Percentiles rank a stretch among this genome's conserved stretches.
phyloP scores from a whole-genome alignment of 345 rosid genomes.

The Populus ilicifolia region DNA sequence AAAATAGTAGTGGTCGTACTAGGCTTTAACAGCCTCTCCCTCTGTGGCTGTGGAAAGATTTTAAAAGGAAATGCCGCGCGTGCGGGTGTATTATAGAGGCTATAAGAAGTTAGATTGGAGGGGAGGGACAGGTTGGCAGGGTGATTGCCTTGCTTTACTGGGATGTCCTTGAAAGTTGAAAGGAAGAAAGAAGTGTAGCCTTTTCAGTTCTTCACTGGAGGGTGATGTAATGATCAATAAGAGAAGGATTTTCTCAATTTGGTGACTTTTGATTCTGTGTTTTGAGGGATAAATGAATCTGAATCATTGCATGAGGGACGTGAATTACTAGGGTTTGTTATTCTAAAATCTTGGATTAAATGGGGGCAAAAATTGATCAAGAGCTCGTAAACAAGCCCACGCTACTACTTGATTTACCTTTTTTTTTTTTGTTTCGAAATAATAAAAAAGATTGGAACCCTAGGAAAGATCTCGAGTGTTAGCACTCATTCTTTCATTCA shows the following conservation, averaged over 20 bases:
- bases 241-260: neutral
- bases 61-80: constrained; percentile 28
- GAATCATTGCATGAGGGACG: too few species aligned
- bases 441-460: too few species aligned
- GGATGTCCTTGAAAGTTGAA: neutral
- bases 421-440: too few species aligned
- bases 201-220: neutral
- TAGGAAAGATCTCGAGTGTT: too few species aligned
- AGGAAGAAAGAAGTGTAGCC: neutral
- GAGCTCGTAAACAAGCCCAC: too few species aligned
- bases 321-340: too few species aligned
- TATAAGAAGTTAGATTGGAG: neutral
- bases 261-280: too few species aligned
- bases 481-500: too few species aligned
- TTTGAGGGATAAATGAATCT: too few species aligned
- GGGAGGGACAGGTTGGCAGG: constrained; percentile 13
- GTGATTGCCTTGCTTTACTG: neutral
- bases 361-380: too few species aligned
- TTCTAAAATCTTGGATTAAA: too few species aligned
- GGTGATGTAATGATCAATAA: neutral
- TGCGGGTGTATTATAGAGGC: constrained; percentile 29
- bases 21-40: neutral
- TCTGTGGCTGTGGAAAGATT: constrained; percentile 3
- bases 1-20: constrained; percentile 1
- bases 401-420: too few species aligned